phyloP scores from a whole-genome alignment of 1,139 yeast genomes.

The Blastobotrys proliferans region DNA sequence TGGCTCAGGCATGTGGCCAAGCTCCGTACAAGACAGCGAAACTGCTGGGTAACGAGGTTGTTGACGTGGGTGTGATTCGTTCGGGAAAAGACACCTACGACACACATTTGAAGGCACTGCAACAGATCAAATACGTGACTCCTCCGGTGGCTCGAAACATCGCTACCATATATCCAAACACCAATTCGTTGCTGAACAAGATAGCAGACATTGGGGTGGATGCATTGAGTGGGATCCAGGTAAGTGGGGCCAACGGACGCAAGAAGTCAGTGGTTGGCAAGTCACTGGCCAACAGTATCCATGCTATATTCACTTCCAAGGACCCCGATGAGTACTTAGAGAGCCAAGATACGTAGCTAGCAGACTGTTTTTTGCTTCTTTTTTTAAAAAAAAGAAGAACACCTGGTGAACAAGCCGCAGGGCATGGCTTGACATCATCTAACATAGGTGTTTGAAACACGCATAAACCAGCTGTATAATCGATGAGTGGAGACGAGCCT shows the following conservation, averaged over 20 bases:
- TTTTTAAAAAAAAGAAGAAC: background rate
- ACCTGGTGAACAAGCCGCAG: background rate
- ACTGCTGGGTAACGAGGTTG: constrained; percentile 28
- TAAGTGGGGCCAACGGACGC: constrained; percentile 3
- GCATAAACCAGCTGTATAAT: too few species aligned
- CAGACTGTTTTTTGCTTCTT: background rate
- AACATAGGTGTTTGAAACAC: too few species aligned
- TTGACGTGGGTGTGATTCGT: constrained; percentile 42
- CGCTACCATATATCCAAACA: constrained; percentile 20
- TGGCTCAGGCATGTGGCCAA: constrained; percentile 22
- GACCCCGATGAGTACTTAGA: constrained; percentile 20
- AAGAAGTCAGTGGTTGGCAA: constrained; percentile 16
- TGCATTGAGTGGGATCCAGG: constrained; percentile 22
- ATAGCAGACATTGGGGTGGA: constrained; percentile 19
- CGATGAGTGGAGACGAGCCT: too few species aligned
- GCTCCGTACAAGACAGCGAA: constrained; percentile 24
- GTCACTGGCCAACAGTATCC: constrained; percentile 21
- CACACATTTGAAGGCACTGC: constrained; percentile 41
- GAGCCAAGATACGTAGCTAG: background rate
- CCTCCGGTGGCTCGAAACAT: constrained; percentile 24
- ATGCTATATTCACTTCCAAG: constrained; percentile 19
- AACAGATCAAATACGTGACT: constrained; percentile 48
- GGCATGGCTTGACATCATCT: background rate
- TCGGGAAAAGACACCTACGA: constrained; percentile 42
- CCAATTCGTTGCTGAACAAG: constrained; percentile 20